A percentile compares a stretch with the other conserved stretches of the same genome.
These are phyloP conservation scores for Dactylellina cionopaga DNA, from an alignment of 2,329 filamentous ascomycete species.

Conservation along the genomic window DNA sequence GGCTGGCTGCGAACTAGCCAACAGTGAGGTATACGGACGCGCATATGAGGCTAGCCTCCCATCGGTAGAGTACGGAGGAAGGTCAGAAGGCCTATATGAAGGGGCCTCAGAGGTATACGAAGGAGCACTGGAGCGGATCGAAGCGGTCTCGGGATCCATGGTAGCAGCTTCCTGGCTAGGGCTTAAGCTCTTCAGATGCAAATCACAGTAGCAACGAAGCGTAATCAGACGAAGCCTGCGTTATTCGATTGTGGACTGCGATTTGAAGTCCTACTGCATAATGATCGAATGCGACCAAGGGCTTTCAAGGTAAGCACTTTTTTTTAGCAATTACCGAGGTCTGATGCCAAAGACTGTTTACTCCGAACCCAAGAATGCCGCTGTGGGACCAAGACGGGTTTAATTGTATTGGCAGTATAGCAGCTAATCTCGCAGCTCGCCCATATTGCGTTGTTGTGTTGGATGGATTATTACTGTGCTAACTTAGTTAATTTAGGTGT, in stretches of 20 bases:
- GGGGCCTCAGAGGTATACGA: conserved; percentile 35
- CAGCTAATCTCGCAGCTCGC: too few relatives aligned
- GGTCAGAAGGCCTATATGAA: conserved; percentile 27
- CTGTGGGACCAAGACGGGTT: too few relatives aligned
- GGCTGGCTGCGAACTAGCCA: background rate
- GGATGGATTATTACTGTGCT: too few relatives aligned
- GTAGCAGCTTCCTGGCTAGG: background rate
- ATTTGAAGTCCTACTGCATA: too few relatives aligned
- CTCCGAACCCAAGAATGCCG: too few relatives aligned
- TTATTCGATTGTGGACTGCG: conserved; percentile 24
- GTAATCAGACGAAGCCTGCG: background rate
- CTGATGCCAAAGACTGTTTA: too few relatives aligned
- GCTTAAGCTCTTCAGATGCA: background rate
- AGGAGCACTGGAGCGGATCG: conserved; percentile 45
- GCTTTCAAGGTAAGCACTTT: too few relatives aligned
- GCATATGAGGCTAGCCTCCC: conserved; percentile 26
- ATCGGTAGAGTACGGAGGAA: conserved; percentile 44
- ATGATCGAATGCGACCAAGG: too few relatives aligned
- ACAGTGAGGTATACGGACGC: conserved; percentile 9
- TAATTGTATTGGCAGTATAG: too few relatives aligned
- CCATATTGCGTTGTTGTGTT: conserved; percentile 15
- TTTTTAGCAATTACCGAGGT: too few relatives aligned
- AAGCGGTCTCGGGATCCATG: conserved; percentile 48
- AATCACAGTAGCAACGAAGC: background rate
- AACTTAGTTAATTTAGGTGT: too few relatives aligned